A percentile compares a stretch with the other conserved stretches of the same genome.
These are phyloP conservation scores for Xylaria sp. DNA, from an alignment of 2,329 filamentous ascomycete species.

Conservation along the genomic window DNA sequence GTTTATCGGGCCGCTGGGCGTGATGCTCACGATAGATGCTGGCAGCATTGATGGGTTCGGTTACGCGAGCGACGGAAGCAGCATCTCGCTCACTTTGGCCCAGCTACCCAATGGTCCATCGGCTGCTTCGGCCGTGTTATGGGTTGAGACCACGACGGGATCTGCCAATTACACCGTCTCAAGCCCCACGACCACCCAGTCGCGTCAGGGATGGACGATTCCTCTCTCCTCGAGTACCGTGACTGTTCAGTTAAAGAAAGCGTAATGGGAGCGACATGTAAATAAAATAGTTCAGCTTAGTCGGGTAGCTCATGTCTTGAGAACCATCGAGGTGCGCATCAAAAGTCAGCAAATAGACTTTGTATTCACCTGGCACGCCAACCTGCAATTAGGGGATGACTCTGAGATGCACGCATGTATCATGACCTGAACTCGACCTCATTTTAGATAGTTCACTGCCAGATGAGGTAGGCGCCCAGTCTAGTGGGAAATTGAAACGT, in stretches of 20 bases:
- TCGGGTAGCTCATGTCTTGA: not conserved
- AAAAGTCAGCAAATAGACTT: too few species aligned
- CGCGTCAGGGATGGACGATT: conserved; percentile 48
- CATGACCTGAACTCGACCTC: too few species aligned
- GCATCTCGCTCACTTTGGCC: conserved; percentile 47
- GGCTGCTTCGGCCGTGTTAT: conserved; percentile 50
- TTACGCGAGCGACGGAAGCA: conserved; percentile 47
- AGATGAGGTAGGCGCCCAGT: too few species aligned
- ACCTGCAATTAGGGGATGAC: not conserved
- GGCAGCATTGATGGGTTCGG: conserved; percentile 56
- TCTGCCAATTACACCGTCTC: conserved; percentile 44
- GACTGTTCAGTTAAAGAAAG: conserved; percentile 39
- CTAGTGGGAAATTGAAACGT: too few species aligned
- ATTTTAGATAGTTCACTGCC: not conserved
- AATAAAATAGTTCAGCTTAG: not conserved
- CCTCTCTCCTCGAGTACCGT: conserved; percentile 44
- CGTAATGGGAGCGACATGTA: not conserved
- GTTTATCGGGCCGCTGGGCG: conserved; percentile 60
- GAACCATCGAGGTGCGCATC: not conserved
- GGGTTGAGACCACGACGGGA: conserved; percentile 51
- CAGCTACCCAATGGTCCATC: conserved; percentile 48
- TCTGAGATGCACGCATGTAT: too few species aligned
- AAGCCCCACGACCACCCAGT: conserved; percentile 37
- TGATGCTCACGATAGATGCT: conserved; percentile 57
- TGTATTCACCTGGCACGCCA: too few species aligned